Base-by-base conservation (phyloP, 345 rosid genomes). In the Corchorus capsularis region DNA sequence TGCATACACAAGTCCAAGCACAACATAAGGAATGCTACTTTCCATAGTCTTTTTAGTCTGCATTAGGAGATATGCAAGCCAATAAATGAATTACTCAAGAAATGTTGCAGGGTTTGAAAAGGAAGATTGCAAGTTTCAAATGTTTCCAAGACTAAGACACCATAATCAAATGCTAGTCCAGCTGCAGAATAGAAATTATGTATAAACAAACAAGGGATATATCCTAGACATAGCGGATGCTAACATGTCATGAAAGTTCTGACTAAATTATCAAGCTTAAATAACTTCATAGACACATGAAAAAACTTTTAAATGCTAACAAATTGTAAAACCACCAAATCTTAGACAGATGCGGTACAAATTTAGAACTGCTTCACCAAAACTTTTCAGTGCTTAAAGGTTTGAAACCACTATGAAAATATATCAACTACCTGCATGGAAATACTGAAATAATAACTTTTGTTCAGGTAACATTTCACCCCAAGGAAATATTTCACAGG, bases 1-100 rank as follows among this genome's bases (percentile, higher is more conserved):
- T 14, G 83, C 91, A 47, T 93, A 92, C 2, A 93, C 77, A 75
- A 92, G 76, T 62, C 98, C 97, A 19, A 96, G 96, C 75, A 84
- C 72, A 37, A 89, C 62, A 77, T 79, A 93, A 0, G 97, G 97
- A 59, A 90, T 75, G 80, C 87, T 80, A 75, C 93, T 92, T 83
- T 86, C 89, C 93, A 92, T 88, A 39, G 84, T 79, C 79, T 86
- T 95, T 83, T 81, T 88, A 19, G 98, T 93, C 99, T 95, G 93
- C 83, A 78, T 27, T 71, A 6, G 17, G 39, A 49, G 52, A 37
- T 11, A 71, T 12, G 46, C 46, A 68, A 62, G 54, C 45, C 49
- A 41, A 63, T 45, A 66, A 14, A 37, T 19, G 11, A 54, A 32
- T 66, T 59, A 47, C 50, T 72, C 19, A 17, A 72, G 49, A 73